Evolutionary conservation across 2,329 filamentous ascomycete genomes (phyloP), one percentile per base, ranked within the genome.

Genomic region (Fusarium fujikuroi): DNA sequence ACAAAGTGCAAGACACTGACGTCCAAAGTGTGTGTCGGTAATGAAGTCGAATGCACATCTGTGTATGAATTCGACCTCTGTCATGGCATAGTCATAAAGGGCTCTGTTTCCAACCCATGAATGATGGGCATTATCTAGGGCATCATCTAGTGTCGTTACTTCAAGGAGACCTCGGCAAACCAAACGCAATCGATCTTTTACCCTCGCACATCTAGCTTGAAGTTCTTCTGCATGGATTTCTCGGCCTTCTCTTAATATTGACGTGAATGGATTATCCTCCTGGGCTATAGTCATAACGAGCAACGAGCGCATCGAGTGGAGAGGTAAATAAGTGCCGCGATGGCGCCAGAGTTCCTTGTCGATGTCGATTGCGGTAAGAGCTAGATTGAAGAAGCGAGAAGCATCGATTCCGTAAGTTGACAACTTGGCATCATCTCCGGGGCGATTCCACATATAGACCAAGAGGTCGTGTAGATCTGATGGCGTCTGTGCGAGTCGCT

Each of bases 51-150:
- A 53, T 2, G 50, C 50, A 18, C 50, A 53, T 39, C 50, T 53
- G 12, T 53, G 50, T 25, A 53, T 28, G 4, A 53, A 53, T 0
- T 39, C 34, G 3, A 53, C 12, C 18, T 6, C 16, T 21, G 0
- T 21, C 4, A 21, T 0, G 5, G 5, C 0, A 28, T 10, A 37
- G 5, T 1, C 1, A 1, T 0, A 4, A 21, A 53, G 32, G 0
- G 3, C 8, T 28, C 21, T 1, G 1, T 21, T 21, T 12, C 32
- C 49, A 10, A 2, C 16, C 3, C 16, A 49, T 4, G 1, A 5
- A 4, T 4, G 5, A 14, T 1, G n/a, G n/a, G n/a, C n/a, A n/a
- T n/a, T n/a, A n/a, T n/a, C n/a, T n/a, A n/a, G 2, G 5, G 2
- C 16, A 16, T 23, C 8, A 14, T 36, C 4, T 19, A 1, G 4